phyloP scores from a whole-genome alignment of 2,329 filamentous ascomycete genomes.

The Xylariales sp. region DNA sequence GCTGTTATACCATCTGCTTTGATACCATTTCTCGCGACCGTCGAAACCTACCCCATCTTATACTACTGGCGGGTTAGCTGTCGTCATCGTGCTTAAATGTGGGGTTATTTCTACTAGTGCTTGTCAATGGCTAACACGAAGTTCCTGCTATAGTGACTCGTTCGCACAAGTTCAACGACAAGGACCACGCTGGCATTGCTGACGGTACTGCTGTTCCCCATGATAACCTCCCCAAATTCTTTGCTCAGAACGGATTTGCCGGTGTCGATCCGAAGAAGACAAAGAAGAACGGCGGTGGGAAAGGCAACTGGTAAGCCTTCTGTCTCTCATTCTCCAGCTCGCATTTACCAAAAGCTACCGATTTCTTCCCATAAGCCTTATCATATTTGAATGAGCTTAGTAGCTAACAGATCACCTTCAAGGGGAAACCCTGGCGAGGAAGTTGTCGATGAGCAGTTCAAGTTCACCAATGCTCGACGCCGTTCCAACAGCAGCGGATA shows the following conservation, averaged over 20 bases:
- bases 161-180: conserved; percentile 92
- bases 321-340: background rate
- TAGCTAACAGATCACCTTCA: conserved; percentile 1
- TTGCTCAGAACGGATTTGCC: conserved; percentile 78
- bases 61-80: too few relatives aligned
- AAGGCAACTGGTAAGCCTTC: conserved; percentile 80
- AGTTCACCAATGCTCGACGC: conserved; percentile 79
- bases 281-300: conserved; percentile 94
- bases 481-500: conserved; percentile 86
- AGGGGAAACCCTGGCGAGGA: conserved; percentile 87
- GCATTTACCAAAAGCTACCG: too few relatives aligned
- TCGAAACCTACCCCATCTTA: too few relatives aligned
- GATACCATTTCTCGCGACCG: too few relatives aligned
- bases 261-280: conserved; percentile 85
- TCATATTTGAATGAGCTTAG: too few relatives aligned
- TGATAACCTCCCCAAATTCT: conserved; percentile 84
- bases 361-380: too few relatives aligned
- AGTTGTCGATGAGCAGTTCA: conserved; percentile 78
- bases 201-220: conserved; percentile 67
- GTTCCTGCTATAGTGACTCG: conserved; percentile 78
- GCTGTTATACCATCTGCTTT: too few relatives aligned
- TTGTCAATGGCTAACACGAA: conserved; percentile 8
- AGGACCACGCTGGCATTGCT: conserved; percentile 76
- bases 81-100: too few relatives aligned
- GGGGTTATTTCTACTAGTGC: background rate